Conservation (phyloP, 257 asterid genomes). For the Anisodus acutangulus region DNA sequence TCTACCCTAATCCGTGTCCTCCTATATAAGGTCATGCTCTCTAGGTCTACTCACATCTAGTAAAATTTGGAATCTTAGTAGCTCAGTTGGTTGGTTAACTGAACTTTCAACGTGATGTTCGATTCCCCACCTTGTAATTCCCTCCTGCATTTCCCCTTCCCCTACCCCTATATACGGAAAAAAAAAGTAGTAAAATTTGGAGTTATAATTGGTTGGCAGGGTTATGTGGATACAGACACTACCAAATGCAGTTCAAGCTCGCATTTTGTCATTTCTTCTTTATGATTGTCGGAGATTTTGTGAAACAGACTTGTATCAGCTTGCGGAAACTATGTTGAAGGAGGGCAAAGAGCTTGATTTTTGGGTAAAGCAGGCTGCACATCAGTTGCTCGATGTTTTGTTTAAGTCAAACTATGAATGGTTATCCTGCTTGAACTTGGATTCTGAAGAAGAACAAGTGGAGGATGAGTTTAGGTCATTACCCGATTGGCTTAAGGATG, state of each 20-base stretch:
- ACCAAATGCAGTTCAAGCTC: slow-evolving; percentile 64
- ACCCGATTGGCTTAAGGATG: slow-evolving; percentile 66
- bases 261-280: slow-evolving; percentile 62
- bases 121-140: no score
- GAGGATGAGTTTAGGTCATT: slow-evolving; percentile 57
- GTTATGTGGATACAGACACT: slow-evolving; percentile 66
- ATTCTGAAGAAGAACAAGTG: slow-evolving; percentile 56
- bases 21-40: no score
- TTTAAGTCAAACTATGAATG: slow-evolving; percentile 55
- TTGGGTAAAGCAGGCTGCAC: slow-evolving; percentile 80
- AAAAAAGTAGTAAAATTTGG: background rate
- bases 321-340: slow-evolving; percentile 54
- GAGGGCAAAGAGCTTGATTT: slow-evolving; percentile 55
- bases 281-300: slow-evolving; percentile 58
- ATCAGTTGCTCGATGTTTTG: slow-evolving; percentile 63
- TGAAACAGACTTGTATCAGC: slow-evolving; percentile 49
- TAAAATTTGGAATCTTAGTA: no score
- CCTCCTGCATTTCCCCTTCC: no score
- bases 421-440: slow-evolving; percentile 63
- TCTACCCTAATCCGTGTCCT: no score
- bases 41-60: no score
- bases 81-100: no score
- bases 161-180: no score
- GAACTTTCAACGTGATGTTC: no score
- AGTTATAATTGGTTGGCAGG: slow-evolving; percentile 44